Base-by-base conservation (phyloP, 768 basidiomycete species). In the Leccinum longicurvipes region DNA sequence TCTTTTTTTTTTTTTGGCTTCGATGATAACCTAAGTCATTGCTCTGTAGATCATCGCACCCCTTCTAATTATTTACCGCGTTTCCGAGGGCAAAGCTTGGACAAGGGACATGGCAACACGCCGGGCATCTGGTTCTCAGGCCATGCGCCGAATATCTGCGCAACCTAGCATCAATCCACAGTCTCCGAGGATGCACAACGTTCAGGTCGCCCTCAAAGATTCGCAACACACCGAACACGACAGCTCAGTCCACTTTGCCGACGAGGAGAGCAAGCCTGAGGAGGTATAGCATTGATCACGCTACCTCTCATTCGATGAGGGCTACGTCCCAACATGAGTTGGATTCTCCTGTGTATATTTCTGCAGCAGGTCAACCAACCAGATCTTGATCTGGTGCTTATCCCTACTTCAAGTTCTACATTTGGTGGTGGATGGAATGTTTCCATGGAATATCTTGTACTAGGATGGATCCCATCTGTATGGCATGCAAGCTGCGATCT, bases 31-130 rank as follows among this genome's bases (percentile, higher is more conserved):
- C 57, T 27, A 56, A 11, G 6, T 14, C 41, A 29, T n/a, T 29
- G 9, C n/a, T 15, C 2, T n/a, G n/a, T 57, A 80, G 79, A 72
- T 77, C 66, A 73, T 79, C 28, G 77, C 79, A 11, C 73, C 75
- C 0, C 76, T 78, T 57, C 69, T 80, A 23, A 80, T 81, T 53
- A 78, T 78, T 34, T 76, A 76, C 42, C 75, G 79, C n/a, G 67
- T 80, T 11, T 74, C 77, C 2, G 68, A 76, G 56, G 79, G 79
- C 14, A 71, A 73, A 24, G 79, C 77, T 3, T 79, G 77, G 79
- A 61, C 62, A 21, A 58, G 47, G 24, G 60, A 68, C 7, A 53
- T 60, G 27, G 31, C 62, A 4, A 51, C 69, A 14, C 57, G 58
- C 11, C 29, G 53, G 19, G 19, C 50, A 1, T 42, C 39, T 15